Evolutionary conservation across 257 asterid genomes (phyloP), one percentile per base, ranked within the genome.

Genomic region (Gardenia jasminoides): DNA sequence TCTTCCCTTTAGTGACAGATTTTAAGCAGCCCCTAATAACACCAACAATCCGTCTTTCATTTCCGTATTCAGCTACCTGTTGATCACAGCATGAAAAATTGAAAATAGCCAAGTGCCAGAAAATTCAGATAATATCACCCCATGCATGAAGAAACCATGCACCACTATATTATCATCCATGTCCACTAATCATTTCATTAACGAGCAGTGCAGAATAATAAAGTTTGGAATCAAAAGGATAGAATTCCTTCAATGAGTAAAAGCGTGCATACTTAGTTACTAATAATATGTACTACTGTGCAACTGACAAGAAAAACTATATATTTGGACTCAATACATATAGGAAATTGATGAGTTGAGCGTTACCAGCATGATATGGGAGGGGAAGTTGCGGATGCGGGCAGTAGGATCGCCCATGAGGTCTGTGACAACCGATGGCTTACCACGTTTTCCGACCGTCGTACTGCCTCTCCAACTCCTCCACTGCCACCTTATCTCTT

Each of bases 361-460:
- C 19, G 9, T 59, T 87, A 93, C 98, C 95, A 93, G 81, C 98
- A 90, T 93, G 67, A 88, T 54, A 75, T 89, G 96, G 17, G 87
- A 84, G 7, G 78, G 58, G 83, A 90, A 89, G 78, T 88, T 84
- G 26, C 94, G 85, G 20, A 93, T 90, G 11, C 97, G 89, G 12
- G 92, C 90, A 81, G 91, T 72, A 61, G 98, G 97, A 86, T 93
- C 96, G 16, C 94, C 97, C 94, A 88, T 88, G 79, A 91, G 93
- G 87, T 92, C 92, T 72, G 97, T 89, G 76, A 92, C 87, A 2
- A 92, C 85, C 19, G 93, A 85, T 13, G 91, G 89, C 52, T 92
- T 88, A 54, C 96, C 98, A 1, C 88, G 87, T 67, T 86, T 91
- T 4, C 91, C 96, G 68, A 87, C 90, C 84, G n/a, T 93, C 96